phyloP scores from a whole-genome alignment of 371 early-diverging fungal genomes.

The Lichtheimia corymbifera region DNA sequence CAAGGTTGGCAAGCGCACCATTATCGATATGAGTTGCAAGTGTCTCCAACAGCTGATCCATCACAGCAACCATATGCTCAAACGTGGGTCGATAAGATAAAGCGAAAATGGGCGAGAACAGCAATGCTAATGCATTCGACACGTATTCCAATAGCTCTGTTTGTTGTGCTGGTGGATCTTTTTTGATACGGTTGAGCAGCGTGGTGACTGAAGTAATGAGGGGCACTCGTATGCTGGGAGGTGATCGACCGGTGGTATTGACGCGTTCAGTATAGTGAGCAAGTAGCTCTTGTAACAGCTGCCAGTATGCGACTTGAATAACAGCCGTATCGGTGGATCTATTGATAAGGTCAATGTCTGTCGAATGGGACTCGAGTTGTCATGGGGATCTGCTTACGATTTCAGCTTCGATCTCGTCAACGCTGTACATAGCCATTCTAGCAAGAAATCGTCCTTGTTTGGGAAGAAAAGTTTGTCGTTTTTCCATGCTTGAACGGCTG shows the following conservation, averaged over 20 bases:
- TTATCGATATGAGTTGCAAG: conserved; percentile 6
- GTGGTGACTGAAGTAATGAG: conserved; percentile 23
- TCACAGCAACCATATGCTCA: conserved; percentile 33
- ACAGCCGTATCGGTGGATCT: conserved; percentile 31
- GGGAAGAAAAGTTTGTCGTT: conserved; percentile 44
- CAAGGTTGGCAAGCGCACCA: background rate
- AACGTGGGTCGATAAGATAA: conserved; percentile 40
- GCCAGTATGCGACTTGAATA: conserved; percentile 39
- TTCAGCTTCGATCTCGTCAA: conserved; percentile 42
- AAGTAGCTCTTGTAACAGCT: conserved; percentile 26
- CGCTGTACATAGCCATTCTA: conserved; percentile 46
- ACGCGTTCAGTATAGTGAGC: conserved; percentile 27
- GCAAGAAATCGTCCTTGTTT: conserved; percentile 48
- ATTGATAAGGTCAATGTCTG: background rate
- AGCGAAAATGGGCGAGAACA: conserved; percentile 30
- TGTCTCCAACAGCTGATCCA: conserved; percentile 26
- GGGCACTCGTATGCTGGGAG: conserved; percentile 34
- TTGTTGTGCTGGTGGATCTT: background rate
- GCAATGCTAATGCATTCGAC: conserved; percentile 10
- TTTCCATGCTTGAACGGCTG: conserved; percentile 40
- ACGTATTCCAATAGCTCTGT: conserved; percentile 5
- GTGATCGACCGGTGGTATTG: conserved; percentile 11
- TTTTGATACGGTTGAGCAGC: conserved; percentile 24
- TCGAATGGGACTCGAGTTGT: background rate
- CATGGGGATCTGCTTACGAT: conserved; percentile 27